Conservation (phyloP, 2,329 filamentous ascomycete species). For the Colletotrichum filicis region DNA sequence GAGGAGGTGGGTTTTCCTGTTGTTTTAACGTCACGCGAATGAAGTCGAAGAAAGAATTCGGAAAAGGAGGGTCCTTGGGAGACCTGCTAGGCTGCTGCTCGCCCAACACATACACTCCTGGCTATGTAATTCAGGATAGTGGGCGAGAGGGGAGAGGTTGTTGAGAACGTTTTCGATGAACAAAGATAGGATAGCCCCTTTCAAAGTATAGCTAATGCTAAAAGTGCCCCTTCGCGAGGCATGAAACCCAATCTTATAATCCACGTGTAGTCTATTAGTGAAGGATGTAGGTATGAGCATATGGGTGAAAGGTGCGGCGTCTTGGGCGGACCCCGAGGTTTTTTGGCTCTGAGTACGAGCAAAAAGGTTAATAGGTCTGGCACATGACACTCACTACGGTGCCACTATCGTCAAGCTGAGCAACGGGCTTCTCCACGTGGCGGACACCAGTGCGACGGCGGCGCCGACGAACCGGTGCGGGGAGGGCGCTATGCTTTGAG, state of each 20-base stretch:
- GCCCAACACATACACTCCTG: not conserved
- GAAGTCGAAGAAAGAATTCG: slow-evolving; percentile 5
- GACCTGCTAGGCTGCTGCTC: not conserved
- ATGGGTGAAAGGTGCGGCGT: not conserved
- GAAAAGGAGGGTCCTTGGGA: not conserved
- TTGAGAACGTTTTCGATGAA: not conserved
- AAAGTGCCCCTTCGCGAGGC: slow-evolving; percentile 13
- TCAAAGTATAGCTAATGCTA: slow-evolving; percentile 22
- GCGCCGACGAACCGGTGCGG: not conserved
- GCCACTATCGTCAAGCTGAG: not conserved
- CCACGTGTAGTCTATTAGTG: too few relatives aligned
- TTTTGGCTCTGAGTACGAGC: not conserved
- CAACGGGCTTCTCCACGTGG: not conserved
- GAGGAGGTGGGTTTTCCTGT: not conserved
- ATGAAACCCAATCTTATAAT: not conserved
- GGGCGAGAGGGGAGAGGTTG: not conserved
- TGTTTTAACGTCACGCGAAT: slow-evolving; percentile 19
- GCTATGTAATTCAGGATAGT: slow-evolving; percentile 19
- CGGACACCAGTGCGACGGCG: not conserved
- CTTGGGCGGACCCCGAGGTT: not conserved
- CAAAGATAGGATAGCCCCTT: slow-evolving; percentile 16
- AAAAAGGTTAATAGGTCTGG: not conserved
- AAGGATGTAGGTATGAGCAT: not conserved
- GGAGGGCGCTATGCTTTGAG: not conserved
- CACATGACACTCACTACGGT: not conserved